These are phyloP conservation scores for Corchorus olitorius DNA, from an alignment of 345 rosid genomes.

Conservation along the genomic window DNA sequence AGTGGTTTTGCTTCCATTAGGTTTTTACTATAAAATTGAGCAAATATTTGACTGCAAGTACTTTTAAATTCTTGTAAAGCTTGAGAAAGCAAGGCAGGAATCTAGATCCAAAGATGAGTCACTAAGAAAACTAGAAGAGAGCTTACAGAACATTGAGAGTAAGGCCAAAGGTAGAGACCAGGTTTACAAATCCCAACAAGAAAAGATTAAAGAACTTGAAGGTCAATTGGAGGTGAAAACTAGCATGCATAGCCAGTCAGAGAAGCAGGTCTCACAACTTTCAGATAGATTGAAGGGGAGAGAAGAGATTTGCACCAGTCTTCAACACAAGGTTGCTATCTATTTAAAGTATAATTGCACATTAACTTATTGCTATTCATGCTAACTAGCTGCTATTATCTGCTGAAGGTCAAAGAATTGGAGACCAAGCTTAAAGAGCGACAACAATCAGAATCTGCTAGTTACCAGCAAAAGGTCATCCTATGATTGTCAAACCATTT, in stretches of 20 bases:
- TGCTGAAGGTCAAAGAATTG: constrained; percentile 69
- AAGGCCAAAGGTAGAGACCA: constrained; percentile 73
- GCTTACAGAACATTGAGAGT: constrained; percentile 64
- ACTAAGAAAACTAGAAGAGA: constrained; percentile 76
- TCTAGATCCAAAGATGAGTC: constrained; percentile 78
- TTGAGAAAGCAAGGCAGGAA: constrained; percentile 84
- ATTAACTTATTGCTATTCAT: not conserved
- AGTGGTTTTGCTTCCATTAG: not conserved
- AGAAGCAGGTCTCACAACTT: constrained; percentile 40
- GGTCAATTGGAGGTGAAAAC: constrained; percentile 58
- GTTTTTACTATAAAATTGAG: not conserved
- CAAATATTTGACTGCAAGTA: constrained; percentile 14
- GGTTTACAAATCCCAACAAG: constrained; percentile 56
- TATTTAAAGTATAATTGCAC: not conserved
- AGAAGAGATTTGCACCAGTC: constrained; percentile 66
- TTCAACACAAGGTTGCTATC: constrained; percentile 70
- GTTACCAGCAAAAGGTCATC: constrained; percentile 61
- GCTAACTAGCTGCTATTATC: constrained; percentile 26
- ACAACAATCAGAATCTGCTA: constrained; percentile 55
- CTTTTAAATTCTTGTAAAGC: constrained; percentile 37
- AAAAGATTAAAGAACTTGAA: constrained; percentile 87
- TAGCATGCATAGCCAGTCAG: constrained; percentile 28
- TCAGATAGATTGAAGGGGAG: constrained; percentile 63
- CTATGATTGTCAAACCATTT: not conserved
- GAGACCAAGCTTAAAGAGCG: constrained; percentile 66